Base-by-base conservation (phyloP, 2,329 filamentous ascomycete genomes). In the Trichophaea hybrida region DNA sequence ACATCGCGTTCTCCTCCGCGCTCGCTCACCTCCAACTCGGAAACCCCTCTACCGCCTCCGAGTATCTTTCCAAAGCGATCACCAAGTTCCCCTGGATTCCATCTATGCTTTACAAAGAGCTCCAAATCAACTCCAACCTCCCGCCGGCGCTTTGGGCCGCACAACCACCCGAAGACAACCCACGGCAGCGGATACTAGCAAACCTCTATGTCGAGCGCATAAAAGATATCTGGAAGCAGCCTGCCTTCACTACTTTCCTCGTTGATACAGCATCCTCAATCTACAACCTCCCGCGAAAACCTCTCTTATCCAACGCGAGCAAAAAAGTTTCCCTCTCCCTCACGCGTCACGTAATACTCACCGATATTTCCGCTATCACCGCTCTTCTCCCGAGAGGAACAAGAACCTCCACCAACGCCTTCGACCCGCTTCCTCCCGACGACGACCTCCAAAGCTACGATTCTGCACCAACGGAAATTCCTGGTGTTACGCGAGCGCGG, bases 141-240 rank as follows among this genome's bases (percentile, higher is more conserved):
- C 90, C 93, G 1, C 83, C 83, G 37, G 80, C 82, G 0, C 80
- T 97, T 35, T 97, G 93, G 91, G 90, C 87, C 55, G 79, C 83
- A 62, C 78, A 81, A 68, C 80, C 86, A 4, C 78, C 83, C 0
- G 79, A 81, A 34, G 75, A 79, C 10, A 77, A 82, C 50, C 80
- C 15, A 5, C 37, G 62, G 4, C 61, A 88, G 65, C 77, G 80
- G 58, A 78, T 95, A 40, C 80, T 88, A 68, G 81, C 82, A 4
- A 81, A 85, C 68, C 77, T 94, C 1, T 95, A 95, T 69, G 77
- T 88, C 33, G 77, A 81, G 59, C 81, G 85, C 49, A 79, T 85
- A 4, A 91, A 89, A 69, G 86, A 91, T 66, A 74, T 94, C 2
- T 96, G 90, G 90, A 89, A 89, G 69, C 88, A 83, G 3, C 78